Percentiles rank a stretch among this genome's conserved stretches.
Evolutionary conservation across 2,329 filamentous ascomycete genomes (phyloP).

Genomic region (Cryphonectria radicalis): DNA sequence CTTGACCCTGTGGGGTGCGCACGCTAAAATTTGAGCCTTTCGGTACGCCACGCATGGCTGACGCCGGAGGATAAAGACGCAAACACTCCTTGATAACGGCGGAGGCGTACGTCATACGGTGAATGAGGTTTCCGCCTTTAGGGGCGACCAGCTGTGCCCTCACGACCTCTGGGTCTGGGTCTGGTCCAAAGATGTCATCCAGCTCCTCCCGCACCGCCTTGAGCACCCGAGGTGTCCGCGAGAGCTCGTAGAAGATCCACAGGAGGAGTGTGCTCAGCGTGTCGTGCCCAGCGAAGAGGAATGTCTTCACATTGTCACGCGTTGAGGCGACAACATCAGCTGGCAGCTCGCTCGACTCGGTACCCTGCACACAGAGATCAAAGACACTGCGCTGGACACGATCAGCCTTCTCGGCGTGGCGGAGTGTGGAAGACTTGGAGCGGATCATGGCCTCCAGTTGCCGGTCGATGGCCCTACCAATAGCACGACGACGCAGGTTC

Average conservation of each 20-base stretch:
- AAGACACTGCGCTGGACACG: conserved; percentile 38
- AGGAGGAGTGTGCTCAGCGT: conserved; percentile 43
- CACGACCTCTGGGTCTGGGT: conserved; percentile 36
- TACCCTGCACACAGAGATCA: conserved; percentile 39
- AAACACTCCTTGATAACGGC: conserved; percentile 13
- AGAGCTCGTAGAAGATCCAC: conserved; percentile 44
- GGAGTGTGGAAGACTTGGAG: conserved; percentile 40
- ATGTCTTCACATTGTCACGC: conserved; percentile 43
- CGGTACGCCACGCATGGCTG: neutral
- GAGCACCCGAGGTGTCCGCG: conserved; percentile 37
- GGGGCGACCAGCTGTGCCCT: conserved; percentile 34
- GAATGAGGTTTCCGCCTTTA: conserved; percentile 38
- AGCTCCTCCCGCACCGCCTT: conserved; percentile 41
- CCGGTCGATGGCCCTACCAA: conserved; percentile 21
- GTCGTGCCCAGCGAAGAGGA: conserved; percentile 48
- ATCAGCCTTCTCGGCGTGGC: conserved; percentile 4
- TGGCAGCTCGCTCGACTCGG: conserved; percentile 32
- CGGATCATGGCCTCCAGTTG: conserved; percentile 32
- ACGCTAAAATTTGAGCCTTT: neutral
- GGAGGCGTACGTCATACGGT: neutral
- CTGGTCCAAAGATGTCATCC: conserved; percentile 40
- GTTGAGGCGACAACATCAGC: conserved; percentile 36
- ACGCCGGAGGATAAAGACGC: conserved; percentile 9
- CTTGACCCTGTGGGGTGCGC: conserved; percentile 29
- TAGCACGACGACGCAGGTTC: conserved; percentile 20